A percentile compares a stretch with the other conserved stretches of the same genome.
These are phyloP conservation scores for Digitaria exilis DNA, from an alignment of 202 grass and related monocot species.

Conservation along the genomic window DNA sequence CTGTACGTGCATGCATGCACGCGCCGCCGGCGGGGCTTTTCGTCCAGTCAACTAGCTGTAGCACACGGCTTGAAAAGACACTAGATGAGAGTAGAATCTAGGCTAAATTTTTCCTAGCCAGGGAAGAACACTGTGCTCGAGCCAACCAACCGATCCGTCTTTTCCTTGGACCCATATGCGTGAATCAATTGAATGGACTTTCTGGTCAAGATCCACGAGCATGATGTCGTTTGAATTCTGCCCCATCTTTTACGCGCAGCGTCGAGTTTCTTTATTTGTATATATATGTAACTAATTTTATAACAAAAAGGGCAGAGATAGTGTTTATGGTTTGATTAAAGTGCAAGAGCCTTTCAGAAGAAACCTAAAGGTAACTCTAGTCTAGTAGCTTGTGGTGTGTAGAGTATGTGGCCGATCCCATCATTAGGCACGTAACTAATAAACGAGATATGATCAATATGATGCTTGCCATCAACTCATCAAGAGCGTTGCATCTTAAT, in stretches of 20 bases:
- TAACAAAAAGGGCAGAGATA: too few relatives aligned
- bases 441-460: too few relatives aligned
- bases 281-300: background rate
- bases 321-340: background rate
- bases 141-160: background rate
- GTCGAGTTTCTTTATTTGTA: background rate
- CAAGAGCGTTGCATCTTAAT: too few relatives aligned
- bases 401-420: background rate
- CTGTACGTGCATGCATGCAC: background rate
- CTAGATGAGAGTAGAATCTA: constrained; percentile 5
- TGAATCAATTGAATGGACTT: background rate
- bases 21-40: background rate
- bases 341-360: background rate
- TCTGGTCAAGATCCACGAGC: constrained; percentile 37
- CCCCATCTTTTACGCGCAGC: constrained; percentile 9
- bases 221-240: constrained; percentile 2
- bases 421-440: background rate
- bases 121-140: constrained; percentile 1
- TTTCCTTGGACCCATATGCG: background rate
- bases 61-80: background rate
- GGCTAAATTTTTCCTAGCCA: background rate
- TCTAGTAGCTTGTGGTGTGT: too few relatives aligned
- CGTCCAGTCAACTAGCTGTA: background rate
- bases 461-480: background rate
- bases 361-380: background rate